phyloP scores from a whole-genome alignment of 2,329 filamentous ascomycete species.

The Talaromyces marneffei region DNA sequence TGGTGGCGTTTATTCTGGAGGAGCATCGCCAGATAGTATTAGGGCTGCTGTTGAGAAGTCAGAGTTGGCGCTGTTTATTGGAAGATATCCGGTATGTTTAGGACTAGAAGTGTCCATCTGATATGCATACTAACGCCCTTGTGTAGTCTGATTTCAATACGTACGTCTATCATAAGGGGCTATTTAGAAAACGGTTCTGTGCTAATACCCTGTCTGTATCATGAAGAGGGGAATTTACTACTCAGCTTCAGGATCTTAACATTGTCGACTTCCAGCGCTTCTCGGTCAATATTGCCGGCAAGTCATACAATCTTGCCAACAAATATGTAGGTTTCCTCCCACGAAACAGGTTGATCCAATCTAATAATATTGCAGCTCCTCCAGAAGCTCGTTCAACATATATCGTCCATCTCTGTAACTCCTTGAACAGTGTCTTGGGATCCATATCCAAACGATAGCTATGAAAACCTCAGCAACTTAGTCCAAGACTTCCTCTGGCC shows the following conservation, averaged over 20 bases:
- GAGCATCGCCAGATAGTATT: background rate
- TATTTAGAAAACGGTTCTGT: too few relatives aligned
- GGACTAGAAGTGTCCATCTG: background rate
- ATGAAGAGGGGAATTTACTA: slow-evolving; percentile 9
- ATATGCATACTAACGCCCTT: background rate
- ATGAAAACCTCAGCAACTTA: background rate
- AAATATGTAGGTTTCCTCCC: background rate
- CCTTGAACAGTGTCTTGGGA: background rate
- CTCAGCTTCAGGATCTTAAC: background rate
- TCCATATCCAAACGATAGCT: slow-evolving; percentile 2
- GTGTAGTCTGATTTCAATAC: slow-evolving; percentile 13
- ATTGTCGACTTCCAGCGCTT: slow-evolving; percentile 13
- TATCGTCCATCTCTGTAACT: background rate
- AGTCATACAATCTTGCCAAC: background rate
- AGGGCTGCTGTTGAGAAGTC: slow-evolving; percentile 3
- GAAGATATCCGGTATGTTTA: background rate
- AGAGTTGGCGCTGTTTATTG: background rate
- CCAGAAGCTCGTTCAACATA: background rate
- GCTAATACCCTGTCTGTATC: too few relatives aligned
- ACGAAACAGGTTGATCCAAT: background rate
- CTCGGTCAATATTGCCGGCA: slow-evolving; percentile 4
- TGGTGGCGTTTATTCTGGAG: slow-evolving; percentile 9
- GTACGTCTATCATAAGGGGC: slow-evolving; percentile 1
- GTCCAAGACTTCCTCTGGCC: slow-evolving; percentile 11
- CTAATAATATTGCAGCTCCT: background rate